Evolutionary conservation across 257 asterid species (phyloP), one percentile per base, ranked within the genome.

Genomic region (Lantana camara): DNA sequence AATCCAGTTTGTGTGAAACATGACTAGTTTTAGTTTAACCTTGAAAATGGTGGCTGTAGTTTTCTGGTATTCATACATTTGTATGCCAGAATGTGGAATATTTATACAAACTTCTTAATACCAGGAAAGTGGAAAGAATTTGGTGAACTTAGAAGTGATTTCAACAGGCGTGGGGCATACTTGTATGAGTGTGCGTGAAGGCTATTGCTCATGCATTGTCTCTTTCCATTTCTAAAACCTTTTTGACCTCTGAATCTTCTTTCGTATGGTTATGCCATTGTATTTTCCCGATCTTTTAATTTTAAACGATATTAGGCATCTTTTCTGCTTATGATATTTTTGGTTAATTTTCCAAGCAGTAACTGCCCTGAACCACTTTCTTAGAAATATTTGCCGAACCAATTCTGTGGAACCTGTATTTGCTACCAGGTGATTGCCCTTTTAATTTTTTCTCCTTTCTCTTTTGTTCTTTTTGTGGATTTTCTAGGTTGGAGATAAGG

Each of bases 401-500:
- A n/a, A 23, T 20, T 2, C 30, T 37, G 9, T 69, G 29, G 14
- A 27, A n/a, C n/a, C n/a, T n/a, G n/a, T 23, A 9, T 15, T 34
- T 20, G 30, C 30, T 57, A 44, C 20, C n/a, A n/a, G n/a, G n/a
- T n/a, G n/a, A n/a, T n/a, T n/a, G n/a, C n/a, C n/a, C n/a, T n/a
- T n/a, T n/a, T n/a, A 22, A n/a, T n/a, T 19, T 9, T 5, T 14
- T 38, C 15, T 13, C 0, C 5, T 7, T 21, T n/a, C 38, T 29
- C 35, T 71, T 23, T 9, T 44, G n/a, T 3, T 15, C 0, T 44
- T 16, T 12, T 37, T 29, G 37, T 75, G 24, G 47, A 40, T 49
- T 60, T 73, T 60, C 44, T 51, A 73, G 90, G 90, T 85, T 12
- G 94, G 94, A 24, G 90, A 85, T 75, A 83, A 83, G 82, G 85